Base-by-base conservation (phyloP, 1,139 yeast genomes). In the Candida glucosophila region DNA sequence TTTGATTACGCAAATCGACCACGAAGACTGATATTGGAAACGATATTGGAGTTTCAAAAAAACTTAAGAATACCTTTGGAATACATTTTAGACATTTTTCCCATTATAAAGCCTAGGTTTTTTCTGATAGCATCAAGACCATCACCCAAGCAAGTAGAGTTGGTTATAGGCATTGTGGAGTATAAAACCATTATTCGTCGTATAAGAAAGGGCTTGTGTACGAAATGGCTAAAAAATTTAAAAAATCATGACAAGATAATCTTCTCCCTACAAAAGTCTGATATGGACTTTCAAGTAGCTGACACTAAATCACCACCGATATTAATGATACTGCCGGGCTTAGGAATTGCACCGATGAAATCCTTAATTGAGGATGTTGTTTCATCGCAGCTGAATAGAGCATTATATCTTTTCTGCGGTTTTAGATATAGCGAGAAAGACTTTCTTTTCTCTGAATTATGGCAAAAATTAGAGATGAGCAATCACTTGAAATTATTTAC, bases 1-100 rank as follows among this genome's bases (percentile, higher is more conserved):
- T 88, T 77, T 47, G 77, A 90, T 47, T 90, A 90, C 49, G 93
- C 94, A 10, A 81, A 85, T 44, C 59, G 97, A 34, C 96, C 98
- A 6, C 66, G 95, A 37, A 56, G 99, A 39, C 86, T 94, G 32
- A 69, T 88, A 6, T 49, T 85, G 15, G 99, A 90, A 48, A 82
- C 85, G 0, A 50, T 90, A 7, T 64, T 74, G 25, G 99, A 90
- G 46, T 90, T 90, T 44, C 73, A 69, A 34, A 68, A 82, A 6
- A 61, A 63, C 35, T 60, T 90, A 23, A 62, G 53, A 24, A 73
- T 90, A 15, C 97, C 98, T 0, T 47, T 81, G 20, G 76, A 73
- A 27, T 78, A 79, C 42, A 43, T 85, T 5, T 60, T 82, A 26
- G 97, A 90, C 33, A 54, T 83, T 17, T 63, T 90, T 35, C 96